phyloP scores from a whole-genome alignment of 495 filamentous ascomycete species.

The Aspergillus sclerotioniger region DNA sequence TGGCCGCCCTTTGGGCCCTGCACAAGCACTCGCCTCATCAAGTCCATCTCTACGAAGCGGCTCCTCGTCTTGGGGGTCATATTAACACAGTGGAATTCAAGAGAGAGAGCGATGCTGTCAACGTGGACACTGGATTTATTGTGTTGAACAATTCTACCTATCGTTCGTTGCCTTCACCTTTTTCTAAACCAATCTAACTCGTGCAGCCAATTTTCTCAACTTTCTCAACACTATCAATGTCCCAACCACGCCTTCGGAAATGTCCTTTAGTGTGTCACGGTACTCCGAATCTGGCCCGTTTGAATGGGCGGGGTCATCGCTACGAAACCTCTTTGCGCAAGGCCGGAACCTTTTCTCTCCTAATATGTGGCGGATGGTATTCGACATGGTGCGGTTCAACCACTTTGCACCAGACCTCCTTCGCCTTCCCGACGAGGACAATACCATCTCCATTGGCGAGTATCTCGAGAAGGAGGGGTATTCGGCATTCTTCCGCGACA shows the following conservation, averaged over 20 bases:
- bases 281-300: neutral
- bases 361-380: slow-evolving; percentile 8
- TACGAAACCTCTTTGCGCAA: slow-evolving; percentile 4
- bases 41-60: slow-evolving; percentile 7
- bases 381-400: slow-evolving; percentile 14
- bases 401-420: slow-evolving; percentile 6
- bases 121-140: slow-evolving; percentile 11
- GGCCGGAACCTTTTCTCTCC: neutral
- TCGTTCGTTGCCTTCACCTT: neutral
- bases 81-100: slow-evolving; percentile 7
- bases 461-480: slow-evolving; percentile 5
- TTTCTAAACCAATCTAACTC: neutral
- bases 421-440: neutral
- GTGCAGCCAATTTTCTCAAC: slow-evolving; percentile 11
- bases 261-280: slow-evolving; percentile 11
- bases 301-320: slow-evolving; percentile 9
- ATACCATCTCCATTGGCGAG: slow-evolving; percentile 3
- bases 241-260: slow-evolving; percentile 2
- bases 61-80: slow-evolving; percentile 7
- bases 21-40: slow-evolving; percentile 2
- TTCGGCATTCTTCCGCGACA: slow-evolving; percentile 1
- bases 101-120: neutral
- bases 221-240: slow-evolving; percentile 2
- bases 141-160: slow-evolving; percentile 9
- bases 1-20: slow-evolving; percentile 8